These are phyloP conservation scores for Nematodospora valgi DNA, from an alignment of 805 yeast genomes.

Conservation along the genomic window DNA sequence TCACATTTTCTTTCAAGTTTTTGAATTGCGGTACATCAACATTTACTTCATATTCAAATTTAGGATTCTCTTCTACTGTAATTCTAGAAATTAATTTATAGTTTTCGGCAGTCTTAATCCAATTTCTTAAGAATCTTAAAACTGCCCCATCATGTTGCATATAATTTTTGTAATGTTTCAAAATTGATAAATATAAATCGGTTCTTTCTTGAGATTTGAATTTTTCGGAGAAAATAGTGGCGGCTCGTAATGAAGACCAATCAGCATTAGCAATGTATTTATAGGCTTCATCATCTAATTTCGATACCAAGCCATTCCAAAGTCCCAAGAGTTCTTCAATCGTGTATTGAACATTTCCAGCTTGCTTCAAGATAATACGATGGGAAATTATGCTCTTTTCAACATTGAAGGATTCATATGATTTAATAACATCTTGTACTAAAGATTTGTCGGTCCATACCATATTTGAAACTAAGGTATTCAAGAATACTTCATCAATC, in stretches of 20 bases:
- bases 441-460: constrained; percentile 67
- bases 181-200: constrained; percentile 51
- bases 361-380: constrained; percentile 68
- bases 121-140: constrained; percentile 24
- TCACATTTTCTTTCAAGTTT: constrained; percentile 24
- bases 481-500: constrained; percentile 79
- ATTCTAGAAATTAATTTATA: constrained; percentile 19
- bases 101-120: constrained; percentile 27
- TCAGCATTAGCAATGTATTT: constrained; percentile 75
- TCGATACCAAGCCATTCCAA: constrained; percentile 50
- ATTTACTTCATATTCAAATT: constrained; percentile 15
- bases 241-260: constrained; percentile 81
- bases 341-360: constrained; percentile 58
- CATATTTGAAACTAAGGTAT: constrained; percentile 66
- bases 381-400: constrained; percentile 65
- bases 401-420: constrained; percentile 56
- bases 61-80: constrained; percentile 17
- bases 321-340: constrained; percentile 48
- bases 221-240: constrained; percentile 52
- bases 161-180: constrained; percentile 44
- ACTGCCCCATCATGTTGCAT: constrained; percentile 36
- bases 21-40: constrained; percentile 21
- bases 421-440: constrained; percentile 58
- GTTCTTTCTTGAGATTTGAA: constrained; percentile 39
- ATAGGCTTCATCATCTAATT: constrained; percentile 53